Evolutionary conservation across 148 eudicot species (phyloP).

Genomic region (Camellia sinensis): DNA sequence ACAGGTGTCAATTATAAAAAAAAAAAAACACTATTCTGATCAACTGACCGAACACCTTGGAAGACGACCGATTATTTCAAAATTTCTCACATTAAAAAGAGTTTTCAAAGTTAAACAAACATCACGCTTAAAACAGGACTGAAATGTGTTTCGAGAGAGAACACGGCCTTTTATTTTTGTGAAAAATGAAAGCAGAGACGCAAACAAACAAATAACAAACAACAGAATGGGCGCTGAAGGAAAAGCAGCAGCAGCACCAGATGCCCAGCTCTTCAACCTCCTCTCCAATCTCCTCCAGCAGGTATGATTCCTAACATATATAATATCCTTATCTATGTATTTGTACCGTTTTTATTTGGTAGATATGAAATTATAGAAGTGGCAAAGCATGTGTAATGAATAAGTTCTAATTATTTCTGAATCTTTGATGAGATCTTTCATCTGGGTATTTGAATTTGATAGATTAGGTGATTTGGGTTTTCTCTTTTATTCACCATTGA

Average conservation of each 20-base stretch:
- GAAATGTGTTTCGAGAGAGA: too few species aligned
- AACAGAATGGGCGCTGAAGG: slow-evolving; percentile 29
- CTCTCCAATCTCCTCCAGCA: slow-evolving; percentile 64
- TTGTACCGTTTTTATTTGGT: not conserved
- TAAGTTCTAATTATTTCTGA: not conserved
- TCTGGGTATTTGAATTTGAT: slow-evolving; percentile 11
- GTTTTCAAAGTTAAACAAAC: too few species aligned
- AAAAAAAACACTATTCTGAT: too few species aligned
- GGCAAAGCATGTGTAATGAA: not conserved
- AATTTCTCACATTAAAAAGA: too few species aligned
- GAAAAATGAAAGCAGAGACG: not conserved
- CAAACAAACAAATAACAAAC: not conserved
- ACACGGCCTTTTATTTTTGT: too few species aligned
- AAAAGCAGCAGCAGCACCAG: slow-evolving; percentile 20
- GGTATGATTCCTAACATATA: slow-evolving; percentile 26
- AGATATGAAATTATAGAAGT: not conserved
- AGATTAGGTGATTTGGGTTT: not conserved
- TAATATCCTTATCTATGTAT: not conserved
- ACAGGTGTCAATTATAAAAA: too few species aligned
- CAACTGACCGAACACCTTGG: too few species aligned
- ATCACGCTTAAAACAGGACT: too few species aligned
- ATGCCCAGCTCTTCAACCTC: slow-evolving; percentile 69
- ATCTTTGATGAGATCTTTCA: not conserved
- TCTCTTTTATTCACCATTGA: not conserved
- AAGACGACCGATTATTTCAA: too few species aligned